Base-by-base conservation (phyloP, 768 basidiomycete genomes). In the Dictyophora rubrovolvata region DNA sequence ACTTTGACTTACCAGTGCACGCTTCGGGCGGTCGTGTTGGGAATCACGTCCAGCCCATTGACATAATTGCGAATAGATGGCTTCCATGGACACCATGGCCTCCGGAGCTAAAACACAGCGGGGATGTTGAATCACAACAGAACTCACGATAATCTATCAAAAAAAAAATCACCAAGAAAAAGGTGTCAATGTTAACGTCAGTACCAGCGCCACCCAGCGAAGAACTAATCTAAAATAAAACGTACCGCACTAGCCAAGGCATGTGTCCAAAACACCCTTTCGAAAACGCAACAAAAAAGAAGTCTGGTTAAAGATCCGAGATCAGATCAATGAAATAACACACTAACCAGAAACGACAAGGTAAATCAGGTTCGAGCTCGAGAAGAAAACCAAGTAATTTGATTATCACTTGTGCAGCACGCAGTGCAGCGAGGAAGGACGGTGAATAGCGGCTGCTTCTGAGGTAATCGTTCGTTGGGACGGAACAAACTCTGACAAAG, bases 51-150 rank as follows among this genome's bases (percentile, higher is more conserved):
- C 72, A 22, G 86, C 65, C 68, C 86, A 84, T 60, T 81, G 80
- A 61, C 82, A 78, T 1, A 80, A 65, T 53, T 81, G 74, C 50
- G 70, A 69, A 63, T 88, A 82, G 34, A 87, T 67, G 2, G 80
- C 83, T 47, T 79, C 71, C 51, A 89, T 69, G 0, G 86, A 71
- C 1, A 75, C 69, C 54, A 55, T 55, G 17, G 54, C 54, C 17
- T 55, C 54, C 17, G 23, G n/a, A 4, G 34, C 54, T 16, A 55
- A 35, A n/a, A 47, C 54, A 23, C 54, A 35, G 28, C 54, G 42
- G 14, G 54, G 36, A 46, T 55, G 54, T 55, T 46, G 36, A 17
- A 55, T 55, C 14, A 46, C 54, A 18, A 55, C 42, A 2, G 54
- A 55, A 5, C 17, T 46, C 12, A 55, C 35, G n/a, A 55, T 55